Percentiles rank a stretch among this genome's conserved stretches.
Conservation (phyloP, 768 basidiomycete genomes). For the Termitomyces titanicus region DNA sequence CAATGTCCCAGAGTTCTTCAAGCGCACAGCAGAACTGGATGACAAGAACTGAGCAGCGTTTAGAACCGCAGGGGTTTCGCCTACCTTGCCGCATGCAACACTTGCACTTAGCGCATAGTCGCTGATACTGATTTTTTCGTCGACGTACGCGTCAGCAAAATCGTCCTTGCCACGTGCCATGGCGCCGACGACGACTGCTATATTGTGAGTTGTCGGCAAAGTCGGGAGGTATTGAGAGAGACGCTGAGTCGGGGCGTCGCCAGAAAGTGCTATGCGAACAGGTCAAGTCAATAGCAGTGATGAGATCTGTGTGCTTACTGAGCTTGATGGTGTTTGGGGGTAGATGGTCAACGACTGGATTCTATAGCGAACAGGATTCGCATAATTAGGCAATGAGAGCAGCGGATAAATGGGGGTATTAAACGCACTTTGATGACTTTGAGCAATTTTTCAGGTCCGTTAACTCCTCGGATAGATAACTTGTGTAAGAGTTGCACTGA, state of each 20-base stretch:
- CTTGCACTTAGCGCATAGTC: constrained; percentile 90
- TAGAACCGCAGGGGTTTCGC: not conserved
- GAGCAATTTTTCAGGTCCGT: constrained; percentile 93
- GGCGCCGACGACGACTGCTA: constrained; percentile 96
- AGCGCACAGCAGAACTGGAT: constrained; percentile 82
- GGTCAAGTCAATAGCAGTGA: not conserved
- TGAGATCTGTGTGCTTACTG: constrained; percentile 49
- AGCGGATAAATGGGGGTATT: not conserved
- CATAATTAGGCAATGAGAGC: not conserved
- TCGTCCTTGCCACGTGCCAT: constrained; percentile 97
- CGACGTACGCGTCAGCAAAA: constrained; percentile 93
- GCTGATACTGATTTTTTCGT: constrained; percentile 96
- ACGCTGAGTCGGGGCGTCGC: constrained; percentile 79
- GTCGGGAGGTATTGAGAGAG: constrained; percentile 83
- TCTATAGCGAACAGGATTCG: too few relatives aligned
- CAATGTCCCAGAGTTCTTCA: constrained; percentile 94
- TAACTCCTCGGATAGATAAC: constrained; percentile 91
- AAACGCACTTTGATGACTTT: constrained; percentile 87
- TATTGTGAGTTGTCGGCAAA: constrained; percentile 80
- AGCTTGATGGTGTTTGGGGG: constrained; percentile 95
- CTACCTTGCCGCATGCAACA: constrained; percentile 95
- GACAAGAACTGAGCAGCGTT: not conserved
- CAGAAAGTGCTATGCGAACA: constrained; percentile 68
- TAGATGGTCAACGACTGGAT: constrained; percentile 91
- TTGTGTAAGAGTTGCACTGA: constrained; percentile 96